phyloP scores from a whole-genome alignment of 2,329 filamentous ascomycete species.

The Aspergillus nomiae region DNA sequence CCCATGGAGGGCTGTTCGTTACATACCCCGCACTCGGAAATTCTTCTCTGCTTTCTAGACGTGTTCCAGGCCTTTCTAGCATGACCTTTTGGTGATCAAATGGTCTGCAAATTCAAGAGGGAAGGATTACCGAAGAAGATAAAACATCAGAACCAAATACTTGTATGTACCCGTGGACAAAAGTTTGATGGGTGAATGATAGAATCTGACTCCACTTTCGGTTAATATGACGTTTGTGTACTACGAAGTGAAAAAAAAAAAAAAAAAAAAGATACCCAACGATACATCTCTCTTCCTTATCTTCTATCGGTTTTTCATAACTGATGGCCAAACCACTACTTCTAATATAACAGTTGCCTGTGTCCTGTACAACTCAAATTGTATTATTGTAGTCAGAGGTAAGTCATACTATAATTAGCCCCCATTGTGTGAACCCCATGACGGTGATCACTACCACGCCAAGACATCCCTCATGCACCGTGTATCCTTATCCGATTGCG shows the following conservation, averaged over 20 bases:
- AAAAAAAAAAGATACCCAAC: no score
- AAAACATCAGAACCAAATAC: not conserved
- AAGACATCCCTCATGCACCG: not conserved
- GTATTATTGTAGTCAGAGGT: not conserved
- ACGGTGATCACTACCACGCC: constrained; percentile 9
- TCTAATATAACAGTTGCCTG: not conserved
- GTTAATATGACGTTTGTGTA: not conserved
- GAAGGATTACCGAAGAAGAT: not conserved
- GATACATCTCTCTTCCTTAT: not conserved
- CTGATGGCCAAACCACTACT: not conserved
- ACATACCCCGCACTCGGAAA: constrained; percentile 13
- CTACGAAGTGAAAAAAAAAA: no score
- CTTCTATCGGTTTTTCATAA: not conserved
- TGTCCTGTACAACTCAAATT: not conserved
- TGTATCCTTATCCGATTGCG: not conserved
- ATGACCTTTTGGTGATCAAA: not conserved
- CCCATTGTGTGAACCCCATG: not conserved
- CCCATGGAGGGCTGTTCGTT: not conserved
- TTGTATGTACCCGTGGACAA: no score
- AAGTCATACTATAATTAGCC: constrained; percentile 1
- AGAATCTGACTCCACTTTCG: not conserved
- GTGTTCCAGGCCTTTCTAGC: constrained; percentile 7
- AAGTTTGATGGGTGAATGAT: not conserved
- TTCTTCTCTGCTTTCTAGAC: constrained; percentile 9
- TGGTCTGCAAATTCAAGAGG: not conserved